phyloP scores from a whole-genome alignment of 176 grass and related monocot genomes.

The maize (Zea mays) region DNA sequence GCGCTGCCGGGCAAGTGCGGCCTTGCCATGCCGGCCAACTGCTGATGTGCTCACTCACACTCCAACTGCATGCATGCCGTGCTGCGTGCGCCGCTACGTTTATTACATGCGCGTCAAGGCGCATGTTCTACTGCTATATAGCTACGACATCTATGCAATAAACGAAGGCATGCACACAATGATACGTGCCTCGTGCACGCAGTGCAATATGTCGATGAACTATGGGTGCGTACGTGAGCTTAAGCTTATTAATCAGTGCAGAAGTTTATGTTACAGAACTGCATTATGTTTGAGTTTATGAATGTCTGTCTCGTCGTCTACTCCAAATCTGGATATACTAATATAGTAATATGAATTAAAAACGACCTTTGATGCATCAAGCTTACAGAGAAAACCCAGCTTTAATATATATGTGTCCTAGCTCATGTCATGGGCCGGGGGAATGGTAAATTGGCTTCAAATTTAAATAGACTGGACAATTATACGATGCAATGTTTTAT shows the following conservation, averaged over 20 bases:
- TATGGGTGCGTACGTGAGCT: neutral
- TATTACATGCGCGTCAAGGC: too few species aligned
- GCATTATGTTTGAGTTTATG: too few species aligned
- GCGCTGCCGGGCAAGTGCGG: slow-evolving; percentile 54
- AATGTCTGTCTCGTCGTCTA: neutral
- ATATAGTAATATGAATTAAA: too few species aligned
- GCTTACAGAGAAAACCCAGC: too few species aligned
- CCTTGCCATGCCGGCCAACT: slow-evolving; percentile 40
- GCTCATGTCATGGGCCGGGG: too few species aligned
- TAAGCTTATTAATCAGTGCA: neutral
- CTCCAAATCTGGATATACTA: neutral
- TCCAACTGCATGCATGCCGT: neutral
- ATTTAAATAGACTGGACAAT: too few species aligned
- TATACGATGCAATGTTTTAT: too few species aligned
- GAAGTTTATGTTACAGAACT: neutral
- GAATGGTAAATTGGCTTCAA: too few species aligned
- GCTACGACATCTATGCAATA: neutral
- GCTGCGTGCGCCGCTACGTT: too few species aligned
- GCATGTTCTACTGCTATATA: neutral
- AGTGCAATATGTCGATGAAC: too few species aligned
- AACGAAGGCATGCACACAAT: neutral
- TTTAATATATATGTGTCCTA: too few species aligned
- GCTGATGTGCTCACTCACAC: slow-evolving; percentile 34
- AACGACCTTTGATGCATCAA: too few species aligned
- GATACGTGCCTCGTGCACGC: neutral